Conservation (phyloP, 441 rosid genomes). For the Erysimum cheiri region DNA sequence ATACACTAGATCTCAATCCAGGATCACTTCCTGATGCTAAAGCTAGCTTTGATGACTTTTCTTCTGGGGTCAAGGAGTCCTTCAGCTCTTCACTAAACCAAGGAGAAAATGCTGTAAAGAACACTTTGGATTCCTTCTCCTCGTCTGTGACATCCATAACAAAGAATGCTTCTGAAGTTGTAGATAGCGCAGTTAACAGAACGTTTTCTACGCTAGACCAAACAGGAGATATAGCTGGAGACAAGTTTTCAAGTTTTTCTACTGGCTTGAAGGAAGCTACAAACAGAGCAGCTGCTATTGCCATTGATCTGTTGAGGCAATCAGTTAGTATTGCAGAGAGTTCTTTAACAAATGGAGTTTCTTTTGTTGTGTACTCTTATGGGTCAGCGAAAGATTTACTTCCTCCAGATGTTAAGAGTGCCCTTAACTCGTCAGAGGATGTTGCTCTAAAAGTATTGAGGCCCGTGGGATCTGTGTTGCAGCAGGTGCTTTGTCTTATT, state of each 20-base stretch:
- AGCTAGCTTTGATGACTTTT: constrained; percentile 57
- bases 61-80: constrained; percentile 54
- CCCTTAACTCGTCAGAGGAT: constrained; percentile 70
- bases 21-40: constrained; percentile 48
- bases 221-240: constrained; percentile 59
- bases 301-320: constrained; percentile 68
- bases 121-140: constrained; percentile 60
- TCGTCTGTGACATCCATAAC: constrained; percentile 63
- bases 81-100: constrained; percentile 57
- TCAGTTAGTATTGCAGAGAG: constrained; percentile 68
- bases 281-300: constrained; percentile 56
- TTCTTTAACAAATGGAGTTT: constrained; percentile 64
- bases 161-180: constrained; percentile 66
- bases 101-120: constrained; percentile 61
- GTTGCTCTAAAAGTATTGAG: constrained; percentile 53
- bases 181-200: constrained; percentile 56
- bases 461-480: constrained; percentile 69
- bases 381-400: constrained; percentile 73
- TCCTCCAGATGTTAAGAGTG: constrained; percentile 69
- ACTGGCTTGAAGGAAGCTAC: constrained; percentile 61
- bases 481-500: constrained; percentile 60
- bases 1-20: constrained; percentile 47
- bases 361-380: constrained; percentile 71
- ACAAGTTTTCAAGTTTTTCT: constrained; percentile 60
- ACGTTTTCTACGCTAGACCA: constrained; percentile 62